Base-by-base conservation (phyloP, 768 basidiomycete species). In the Agaricus subrufescens region DNA sequence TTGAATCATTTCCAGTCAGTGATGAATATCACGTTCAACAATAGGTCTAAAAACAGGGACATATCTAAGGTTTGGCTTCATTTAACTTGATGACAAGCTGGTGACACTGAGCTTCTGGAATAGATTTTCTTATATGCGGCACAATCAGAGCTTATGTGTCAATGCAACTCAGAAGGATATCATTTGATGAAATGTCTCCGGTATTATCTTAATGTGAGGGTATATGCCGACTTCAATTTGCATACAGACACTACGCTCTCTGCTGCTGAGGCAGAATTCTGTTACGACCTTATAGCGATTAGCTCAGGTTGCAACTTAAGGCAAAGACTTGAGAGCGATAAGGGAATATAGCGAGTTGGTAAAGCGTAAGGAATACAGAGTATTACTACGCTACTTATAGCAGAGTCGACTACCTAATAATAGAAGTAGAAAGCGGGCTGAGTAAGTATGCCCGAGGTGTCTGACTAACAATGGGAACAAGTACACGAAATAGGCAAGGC, bases 31-130 rank as follows among this genome's bases (percentile, higher is more conserved):
- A 25, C 60, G 1, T 75, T 71, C 56, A 56, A 60, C 1, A 66
- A 75, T 62, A 69, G 67, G 1, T 63, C 57, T 12, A 73, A 74
- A 46, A 65, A 61, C 50, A 46, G 65, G 27, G 69, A 74, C 54
- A 64, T 75, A 3, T 38, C 67, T 7, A 72, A 69, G 56, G 73
- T 75, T 54, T 51, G 46, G 12, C 3, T 14, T 15, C 25, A 26
- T 11, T 7, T 27, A 49, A 1, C 23, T 39, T 12, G 3, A 37
- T 14, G 37, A 23, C 19, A 38, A n/a, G n/a, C n/a, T n/a, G n/a
- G n/a, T n/a, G n/a, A n/a, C n/a, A n/a, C n/a, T n/a, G n/a, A n/a
- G n/a, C n/a, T n/a, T n/a, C n/a, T n/a, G n/a, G n/a, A n/a, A n/a
- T 3, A 8, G 19, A 38, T 50, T 37, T 39, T 25, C 19, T 46